Percentiles rank a stretch among this genome's conserved stretches.
Conservation (phyloP, 805 yeast species). For the Spathaspora gorwiae region DNA sequence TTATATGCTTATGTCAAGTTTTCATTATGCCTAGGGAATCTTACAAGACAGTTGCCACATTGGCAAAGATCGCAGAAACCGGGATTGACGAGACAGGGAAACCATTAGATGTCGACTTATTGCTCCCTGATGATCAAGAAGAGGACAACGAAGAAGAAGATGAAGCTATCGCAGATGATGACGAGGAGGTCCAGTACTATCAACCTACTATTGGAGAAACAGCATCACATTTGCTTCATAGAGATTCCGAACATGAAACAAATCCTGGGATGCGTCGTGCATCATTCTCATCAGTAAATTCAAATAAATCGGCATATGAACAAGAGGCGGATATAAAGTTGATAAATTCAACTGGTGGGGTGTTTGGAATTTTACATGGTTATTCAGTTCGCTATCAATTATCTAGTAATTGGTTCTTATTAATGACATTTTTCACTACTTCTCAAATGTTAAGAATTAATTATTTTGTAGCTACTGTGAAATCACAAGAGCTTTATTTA, state of each 20-base stretch:
- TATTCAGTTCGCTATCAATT: constrained; percentile 46
- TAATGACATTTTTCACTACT: constrained; percentile 76
- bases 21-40: constrained; percentile 76
- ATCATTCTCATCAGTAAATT: constrained; percentile 33
- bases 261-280: constrained; percentile 8
- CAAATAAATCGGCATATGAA: constrained; percentile 59
- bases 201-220: constrained; percentile 39
- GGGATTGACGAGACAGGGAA: constrained; percentile 70
- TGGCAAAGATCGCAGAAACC: constrained; percentile 66
- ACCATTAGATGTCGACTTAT: constrained; percentile 45
- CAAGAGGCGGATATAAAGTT: constrained; percentile 58
- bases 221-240: constrained; percentile 34
- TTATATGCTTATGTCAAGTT: constrained; percentile 69
- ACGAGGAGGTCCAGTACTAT: constrained; percentile 4
- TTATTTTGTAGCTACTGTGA: constrained; percentile 86
- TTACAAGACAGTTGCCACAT: constrained; percentile 65
- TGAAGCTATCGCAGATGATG: constrained; percentile 1
- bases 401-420: constrained; percentile 66
- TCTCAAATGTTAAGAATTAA: constrained; percentile 89
- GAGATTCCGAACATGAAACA: constrained; percentile 19
- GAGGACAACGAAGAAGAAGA: constrained; percentile 9
- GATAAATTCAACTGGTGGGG: constrained; percentile 53
- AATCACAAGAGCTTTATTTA: constrained; percentile 74
- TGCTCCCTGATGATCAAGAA: constrained; percentile 34
- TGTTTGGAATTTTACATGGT: constrained; percentile 79